Evolutionary conservation across 2,329 filamentous ascomycete genomes (phyloP).

Genomic region (Davidsoniella virescens): DNA sequence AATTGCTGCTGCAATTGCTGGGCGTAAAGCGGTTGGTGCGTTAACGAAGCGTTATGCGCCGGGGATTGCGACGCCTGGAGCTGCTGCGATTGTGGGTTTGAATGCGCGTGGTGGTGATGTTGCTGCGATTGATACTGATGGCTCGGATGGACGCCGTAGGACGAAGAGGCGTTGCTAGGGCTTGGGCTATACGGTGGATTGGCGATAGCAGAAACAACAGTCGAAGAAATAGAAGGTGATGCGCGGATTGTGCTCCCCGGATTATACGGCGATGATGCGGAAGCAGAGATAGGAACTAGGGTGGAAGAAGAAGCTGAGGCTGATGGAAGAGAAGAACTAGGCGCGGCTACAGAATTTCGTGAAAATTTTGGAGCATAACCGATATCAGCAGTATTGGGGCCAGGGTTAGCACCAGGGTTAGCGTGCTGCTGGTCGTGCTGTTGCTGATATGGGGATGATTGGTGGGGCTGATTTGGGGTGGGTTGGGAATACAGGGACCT

Average conservation of each 20-base stretch:
- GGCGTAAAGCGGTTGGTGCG: slow-evolving; percentile 15
- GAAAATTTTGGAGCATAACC: slow-evolving; percentile 2
- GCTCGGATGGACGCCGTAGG: neutral
- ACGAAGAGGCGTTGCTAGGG: neutral
- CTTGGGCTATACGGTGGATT: neutral
- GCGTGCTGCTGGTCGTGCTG: neutral
- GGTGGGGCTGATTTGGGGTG: slow-evolving; percentile 2
- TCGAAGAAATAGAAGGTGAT: neutral
- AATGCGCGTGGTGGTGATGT: slow-evolving; percentile 2
- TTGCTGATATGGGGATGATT: neutral
- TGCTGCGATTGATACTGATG: slow-evolving; percentile 4
- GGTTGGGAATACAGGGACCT: slow-evolving; percentile 11
- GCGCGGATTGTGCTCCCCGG: neutral
- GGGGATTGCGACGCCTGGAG: slow-evolving; percentile 16
- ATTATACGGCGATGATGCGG: neutral
- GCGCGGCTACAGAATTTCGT: slow-evolving; percentile 10
- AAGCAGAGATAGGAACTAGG: neutral
- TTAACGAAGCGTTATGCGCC: neutral
- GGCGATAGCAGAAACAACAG: neutral
- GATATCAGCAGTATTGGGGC: neutral
- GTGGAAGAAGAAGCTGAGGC: slow-evolving; percentile 7
- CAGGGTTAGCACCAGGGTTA: neutral
- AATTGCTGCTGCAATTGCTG: slow-evolving; percentile 5
- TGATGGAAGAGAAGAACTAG: slow-evolving; percentile 6
- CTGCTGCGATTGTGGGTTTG: slow-evolving; percentile 5